Evolutionary conservation across 306 rosid species (phyloP), one percentile per base, ranked within the genome.

Genomic region (Lathyrus oleraceus): DNA sequence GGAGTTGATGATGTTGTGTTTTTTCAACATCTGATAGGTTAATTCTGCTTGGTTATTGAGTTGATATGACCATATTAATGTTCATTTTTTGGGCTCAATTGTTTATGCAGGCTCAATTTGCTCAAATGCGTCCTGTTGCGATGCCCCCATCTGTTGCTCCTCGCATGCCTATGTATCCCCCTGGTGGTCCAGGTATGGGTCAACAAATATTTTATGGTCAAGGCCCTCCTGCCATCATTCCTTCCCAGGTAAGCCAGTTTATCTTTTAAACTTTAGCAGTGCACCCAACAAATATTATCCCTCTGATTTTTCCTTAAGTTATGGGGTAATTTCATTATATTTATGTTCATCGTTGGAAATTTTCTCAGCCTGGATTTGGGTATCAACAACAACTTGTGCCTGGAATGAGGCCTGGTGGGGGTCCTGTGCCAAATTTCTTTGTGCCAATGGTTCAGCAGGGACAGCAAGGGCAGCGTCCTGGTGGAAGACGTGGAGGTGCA

Each of bases 361-460:
- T 71, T 36, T 69, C 79, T 78, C 86, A 94, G 98, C 88, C 97
- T 77, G 98, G 97, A 61, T 94, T 90, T 73, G 98, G 98, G 59
- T 94, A 90, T 85, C 98, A 94, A 65, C 98, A 94, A 80, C 98
- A 94, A 70, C 97, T 94, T 74, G 90, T 94, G 45, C 98, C 98
- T 20, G 97, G 98, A 27, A 94, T 94, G 92, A 94, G 98, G 82
- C 98, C 98, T 45, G 98, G 96, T 58, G 97, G 89, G 67, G 95
- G 85, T 36, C 96, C 95, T n/a, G 90, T 90, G 87, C 94, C 96
- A 71, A 95, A 95, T 76, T 95, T 87, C 80, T 95, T 88, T 76
- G 72, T 95, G 71, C 97, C 99, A 76, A 95, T 95, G 99, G 96
- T 91, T 85, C 97, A 86, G 74, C 99, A 84, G 78, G 98, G 98